Conservation (phyloP, 805 yeast genomes). For the Myxozyma sirexii region DNA sequence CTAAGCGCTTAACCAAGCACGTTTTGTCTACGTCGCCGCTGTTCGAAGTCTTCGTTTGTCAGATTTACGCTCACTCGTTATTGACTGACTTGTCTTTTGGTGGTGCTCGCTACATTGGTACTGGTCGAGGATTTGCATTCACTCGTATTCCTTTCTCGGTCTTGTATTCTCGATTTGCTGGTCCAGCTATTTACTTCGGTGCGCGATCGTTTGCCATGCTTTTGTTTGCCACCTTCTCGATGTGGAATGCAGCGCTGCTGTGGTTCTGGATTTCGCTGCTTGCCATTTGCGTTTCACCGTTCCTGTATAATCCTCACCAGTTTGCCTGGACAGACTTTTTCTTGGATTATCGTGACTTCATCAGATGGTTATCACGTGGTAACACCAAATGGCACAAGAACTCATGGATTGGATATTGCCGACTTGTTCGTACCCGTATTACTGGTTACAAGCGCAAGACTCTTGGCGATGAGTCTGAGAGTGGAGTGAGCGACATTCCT, state of each 20-base stretch:
- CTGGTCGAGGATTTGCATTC: slow-evolving; percentile 94
- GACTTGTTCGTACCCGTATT: slow-evolving; percentile 79
- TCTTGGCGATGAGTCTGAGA: slow-evolving; percentile 68
- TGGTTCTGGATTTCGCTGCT: slow-evolving; percentile 97
- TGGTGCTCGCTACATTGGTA: slow-evolving; percentile 87
- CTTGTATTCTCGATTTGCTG: slow-evolving; percentile 75
- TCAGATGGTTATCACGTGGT: slow-evolving; percentile 84
- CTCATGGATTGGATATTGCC: slow-evolving; percentile 80
- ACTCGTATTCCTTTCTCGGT: slow-evolving; percentile 71
- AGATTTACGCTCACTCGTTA: slow-evolving; percentile 81
- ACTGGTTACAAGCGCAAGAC: slow-evolving; percentile 86
- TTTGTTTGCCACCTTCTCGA: slow-evolving; percentile 72
- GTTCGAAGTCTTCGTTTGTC: slow-evolving; percentile 94
- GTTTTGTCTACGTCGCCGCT: slow-evolving; percentile 81
- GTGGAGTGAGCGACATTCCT: slow-evolving; percentile 63
- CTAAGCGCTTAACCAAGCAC: slow-evolving; percentile 70
- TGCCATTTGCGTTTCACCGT: slow-evolving; percentile 88
- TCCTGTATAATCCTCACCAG: slow-evolving; percentile 96
- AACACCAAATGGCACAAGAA: slow-evolving; percentile 64
- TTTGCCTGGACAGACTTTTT: slow-evolving; percentile 95
- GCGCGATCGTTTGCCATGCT: slow-evolving; percentile 67
- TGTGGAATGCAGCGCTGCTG: slow-evolving; percentile 92
- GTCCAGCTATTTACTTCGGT: slow-evolving; percentile 78
- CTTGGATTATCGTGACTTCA: slow-evolving; percentile 92
- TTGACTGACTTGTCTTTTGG: slow-evolving; percentile 80